These are phyloP conservation scores for Pelargonium cotyledonis DNA, from an alignment of 441 rosid genomes.

Conservation along the genomic window DNA sequence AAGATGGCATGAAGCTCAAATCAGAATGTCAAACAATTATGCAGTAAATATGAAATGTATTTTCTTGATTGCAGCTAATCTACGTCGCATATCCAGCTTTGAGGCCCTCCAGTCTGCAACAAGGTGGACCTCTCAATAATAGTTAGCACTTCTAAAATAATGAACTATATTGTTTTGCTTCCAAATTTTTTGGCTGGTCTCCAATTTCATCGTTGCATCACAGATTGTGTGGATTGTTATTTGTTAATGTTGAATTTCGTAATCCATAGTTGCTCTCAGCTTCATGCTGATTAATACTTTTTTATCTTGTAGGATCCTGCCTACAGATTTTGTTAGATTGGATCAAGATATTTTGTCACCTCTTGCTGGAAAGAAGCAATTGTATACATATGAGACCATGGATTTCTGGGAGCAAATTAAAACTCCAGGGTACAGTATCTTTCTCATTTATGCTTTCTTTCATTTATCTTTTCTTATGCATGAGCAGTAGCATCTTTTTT, in stretches of 20 bases:
- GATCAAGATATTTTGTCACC: slow-evolving; percentile 88
- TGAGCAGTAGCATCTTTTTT: not conserved
- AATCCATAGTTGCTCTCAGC: slow-evolving; percentile 6
- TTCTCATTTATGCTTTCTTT: not conserved
- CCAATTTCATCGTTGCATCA: not conserved
- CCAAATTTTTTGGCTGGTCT: not conserved
- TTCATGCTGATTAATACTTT: slow-evolving; percentile 17
- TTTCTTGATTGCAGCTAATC: slow-evolving; percentile 39
- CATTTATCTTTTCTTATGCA: slow-evolving; percentile 1
- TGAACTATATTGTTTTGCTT: slow-evolving; percentile 4
- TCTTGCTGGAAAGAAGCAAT: slow-evolving; percentile 75
- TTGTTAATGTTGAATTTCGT: not conserved
- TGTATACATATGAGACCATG: slow-evolving; percentile 60
- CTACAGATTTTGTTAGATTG: slow-evolving; percentile 60
- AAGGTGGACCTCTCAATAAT: slow-evolving; percentile 33
- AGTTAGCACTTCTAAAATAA: slow-evolving; percentile 2
- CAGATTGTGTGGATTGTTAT: not conserved
- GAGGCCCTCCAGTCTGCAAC: slow-evolving; percentile 58
- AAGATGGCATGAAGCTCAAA: not conserved
- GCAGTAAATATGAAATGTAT: slow-evolving; percentile 13
- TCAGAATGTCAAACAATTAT: not conserved
- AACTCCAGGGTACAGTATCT: slow-evolving; percentile 54
- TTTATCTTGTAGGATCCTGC: slow-evolving; percentile 44
- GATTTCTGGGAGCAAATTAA: slow-evolving; percentile 88
- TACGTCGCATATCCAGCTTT: slow-evolving; percentile 56